A percentile compares a stretch with the other conserved stretches of the same genome.
These are phyloP conservation scores for Hygrophorus russula DNA, from an alignment of 768 basidiomycete genomes.

Conservation along the genomic window DNA sequence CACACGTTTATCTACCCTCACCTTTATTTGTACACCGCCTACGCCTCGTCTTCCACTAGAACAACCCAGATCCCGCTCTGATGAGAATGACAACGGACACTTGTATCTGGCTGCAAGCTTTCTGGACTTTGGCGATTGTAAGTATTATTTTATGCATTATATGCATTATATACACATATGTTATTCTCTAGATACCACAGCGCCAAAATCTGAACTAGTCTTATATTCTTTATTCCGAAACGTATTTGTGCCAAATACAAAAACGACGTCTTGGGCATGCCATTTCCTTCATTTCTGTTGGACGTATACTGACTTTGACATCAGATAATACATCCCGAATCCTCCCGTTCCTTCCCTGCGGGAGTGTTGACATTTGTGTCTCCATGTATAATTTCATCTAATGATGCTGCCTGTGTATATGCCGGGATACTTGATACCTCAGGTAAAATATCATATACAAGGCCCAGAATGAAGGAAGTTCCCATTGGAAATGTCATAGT, in stretches of 20 bases:
- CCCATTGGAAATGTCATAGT: constrained; percentile 37
- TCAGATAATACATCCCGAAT: constrained; percentile 22
- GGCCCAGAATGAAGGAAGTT: constrained; percentile 23
- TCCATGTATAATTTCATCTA: constrained; percentile 21
- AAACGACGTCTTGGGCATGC: constrained; percentile 29
- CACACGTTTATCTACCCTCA: constrained; percentile 29
- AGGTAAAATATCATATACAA: constrained; percentile 25
- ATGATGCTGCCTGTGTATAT: constrained; percentile 25
- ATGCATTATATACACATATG: neutral
- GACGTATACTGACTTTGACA: constrained; percentile 4
- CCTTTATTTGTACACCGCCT: constrained; percentile 33
- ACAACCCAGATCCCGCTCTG: constrained; percentile 3
- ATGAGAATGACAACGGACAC: constrained; percentile 15
- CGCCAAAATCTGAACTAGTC: constrained; percentile 27
- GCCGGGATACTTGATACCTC: constrained; percentile 37
- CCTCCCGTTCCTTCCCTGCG: constrained; percentile 29
- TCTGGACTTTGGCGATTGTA: constrained; percentile 56
- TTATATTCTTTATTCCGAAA: constrained; percentile 20
- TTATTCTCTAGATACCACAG: constrained; percentile 19
- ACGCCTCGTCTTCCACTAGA: constrained; percentile 8
- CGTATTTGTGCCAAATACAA: constrained; percentile 9
- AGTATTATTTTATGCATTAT: constrained; percentile 10
- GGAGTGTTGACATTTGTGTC: constrained; percentile 36
- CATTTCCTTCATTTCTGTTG: neutral
- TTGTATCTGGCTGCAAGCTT: constrained; percentile 42